Conservation (phyloP, 1,139 yeast genomes). For the Arxiozyma slooffiae region DNA sequence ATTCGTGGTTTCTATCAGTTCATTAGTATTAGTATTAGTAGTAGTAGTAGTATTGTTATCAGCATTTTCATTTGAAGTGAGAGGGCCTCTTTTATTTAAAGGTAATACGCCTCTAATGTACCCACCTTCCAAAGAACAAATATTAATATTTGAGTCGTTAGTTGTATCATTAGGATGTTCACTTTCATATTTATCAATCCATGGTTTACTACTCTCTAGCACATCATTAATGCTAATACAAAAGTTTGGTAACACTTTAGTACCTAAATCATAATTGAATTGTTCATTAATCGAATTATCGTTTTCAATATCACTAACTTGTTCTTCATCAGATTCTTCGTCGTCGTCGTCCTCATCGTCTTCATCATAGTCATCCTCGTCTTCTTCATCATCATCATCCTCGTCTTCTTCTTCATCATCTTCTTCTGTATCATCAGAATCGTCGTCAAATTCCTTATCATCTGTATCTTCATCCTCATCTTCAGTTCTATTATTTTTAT, state of each 20-base stretch:
- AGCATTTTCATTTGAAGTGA: no score
- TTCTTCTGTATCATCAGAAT: conserved; percentile 23
- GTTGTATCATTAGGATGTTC: conserved; percentile 3
- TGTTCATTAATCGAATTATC: conserved; percentile 32
- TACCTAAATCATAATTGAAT: conserved; percentile 28
- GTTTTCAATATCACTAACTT: conserved; percentile 32
- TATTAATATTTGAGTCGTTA: not conserved
- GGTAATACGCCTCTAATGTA: no score
- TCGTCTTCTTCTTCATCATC: conserved; percentile 40
- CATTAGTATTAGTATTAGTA: no score
- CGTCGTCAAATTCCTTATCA: conserved; percentile 7
- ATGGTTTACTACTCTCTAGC: conserved; percentile 21
- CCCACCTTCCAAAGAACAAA: no score
- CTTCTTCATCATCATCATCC: conserved; percentile 34
- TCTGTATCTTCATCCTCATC: conserved; percentile 35
- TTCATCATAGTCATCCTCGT: conserved; percentile 20
- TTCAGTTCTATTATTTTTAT: conserved; percentile 33
- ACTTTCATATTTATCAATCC: conserved; percentile 20
- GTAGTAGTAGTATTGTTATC: no score
- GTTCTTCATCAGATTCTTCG: conserved; percentile 31
- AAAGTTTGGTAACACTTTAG: conserved; percentile 28
- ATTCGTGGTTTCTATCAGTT: no score
- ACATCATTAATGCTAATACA: conserved; percentile 23
- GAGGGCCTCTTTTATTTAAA: no score
- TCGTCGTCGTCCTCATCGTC: conserved; percentile 21